Percentiles rank a stretch among this genome's conserved stretches.
Evolutionary conservation across 2,329 filamentous ascomycete genomes (phyloP).

Genomic region (Sarocladium kiliense): DNA sequence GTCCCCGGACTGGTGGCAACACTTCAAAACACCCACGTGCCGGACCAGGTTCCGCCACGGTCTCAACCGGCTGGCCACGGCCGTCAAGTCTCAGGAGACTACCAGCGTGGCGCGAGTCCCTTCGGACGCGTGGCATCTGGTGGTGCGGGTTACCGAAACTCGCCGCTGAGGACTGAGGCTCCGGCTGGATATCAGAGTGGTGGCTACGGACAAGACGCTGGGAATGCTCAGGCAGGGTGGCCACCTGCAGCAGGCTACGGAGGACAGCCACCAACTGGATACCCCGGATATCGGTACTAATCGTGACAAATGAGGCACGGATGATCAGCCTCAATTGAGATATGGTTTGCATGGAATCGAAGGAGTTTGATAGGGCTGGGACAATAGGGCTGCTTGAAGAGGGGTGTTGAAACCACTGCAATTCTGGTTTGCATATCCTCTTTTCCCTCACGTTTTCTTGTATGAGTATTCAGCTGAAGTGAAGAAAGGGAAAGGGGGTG

Average conservation of each 20-base stretch:
- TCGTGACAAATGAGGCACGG: neutral
- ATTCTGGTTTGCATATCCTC: neutral
- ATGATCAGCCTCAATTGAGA: slow-evolving; percentile 1
- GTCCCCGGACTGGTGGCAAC: slow-evolving; percentile 68
- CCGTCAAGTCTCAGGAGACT: slow-evolving; percentile 35
- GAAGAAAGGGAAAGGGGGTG: neutral
- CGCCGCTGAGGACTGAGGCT: slow-evolving; percentile 42
- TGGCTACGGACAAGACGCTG: slow-evolving; percentile 1
- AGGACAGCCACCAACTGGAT: slow-evolving; percentile 29
- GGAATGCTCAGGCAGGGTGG: slow-evolving; percentile 20
- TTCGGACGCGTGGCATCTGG: slow-evolving; percentile 37
- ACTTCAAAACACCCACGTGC: slow-evolving; percentile 63
- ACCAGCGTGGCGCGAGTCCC: slow-evolving; percentile 41
- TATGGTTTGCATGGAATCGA: neutral
- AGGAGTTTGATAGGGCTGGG: neutral
- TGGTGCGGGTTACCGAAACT: slow-evolving; percentile 43
- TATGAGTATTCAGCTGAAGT: neutral
- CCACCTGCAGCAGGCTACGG: slow-evolving; percentile 27
- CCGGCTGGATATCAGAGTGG: neutral
- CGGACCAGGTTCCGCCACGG: slow-evolving; percentile 37
- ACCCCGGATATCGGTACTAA: slow-evolving; percentile 30
- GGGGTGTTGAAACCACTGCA: neutral
- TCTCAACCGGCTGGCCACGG: slow-evolving; percentile 26
- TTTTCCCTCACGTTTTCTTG: neutral
- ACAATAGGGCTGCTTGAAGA: neutral